Evolutionary conservation across 1,139 yeast species (phyloP).

Genomic region (Debaryomyces udenii): DNA sequence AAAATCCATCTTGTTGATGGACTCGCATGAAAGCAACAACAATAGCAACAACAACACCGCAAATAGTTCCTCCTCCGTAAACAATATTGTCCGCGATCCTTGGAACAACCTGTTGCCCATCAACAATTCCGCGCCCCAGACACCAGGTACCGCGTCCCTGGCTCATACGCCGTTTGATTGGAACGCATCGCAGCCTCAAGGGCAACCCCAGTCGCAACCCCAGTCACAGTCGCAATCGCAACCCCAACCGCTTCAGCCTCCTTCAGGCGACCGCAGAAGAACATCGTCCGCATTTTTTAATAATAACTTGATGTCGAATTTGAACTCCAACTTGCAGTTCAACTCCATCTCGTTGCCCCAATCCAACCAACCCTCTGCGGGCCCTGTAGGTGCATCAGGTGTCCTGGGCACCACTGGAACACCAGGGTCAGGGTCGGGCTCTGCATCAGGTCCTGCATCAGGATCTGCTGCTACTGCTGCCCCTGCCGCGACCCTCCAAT

Average conservation of each 20-base stretch:
- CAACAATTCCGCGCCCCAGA: constrained; percentile 38
- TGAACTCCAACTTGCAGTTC: constrained; percentile 12
- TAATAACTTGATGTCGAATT: constrained; percentile 18
- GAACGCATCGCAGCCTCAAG: constrained; percentile 20
- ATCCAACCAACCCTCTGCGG: constrained; percentile 14
- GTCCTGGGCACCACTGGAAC: constrained; percentile 13
- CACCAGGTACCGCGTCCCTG: constrained; percentile 33
- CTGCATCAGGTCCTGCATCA: constrained; percentile 6
- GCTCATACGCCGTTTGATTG: constrained; percentile 38
- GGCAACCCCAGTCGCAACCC: constrained; percentile 1
- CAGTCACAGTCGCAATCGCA: constrained; percentile 13
- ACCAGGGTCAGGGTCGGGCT: constrained; percentile 14
- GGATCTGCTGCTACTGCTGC: constrained; percentile 9
- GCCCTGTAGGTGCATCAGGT: constrained; percentile 5
- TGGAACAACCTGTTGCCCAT: constrained; percentile 29
- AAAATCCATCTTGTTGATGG: constrained; percentile 58
- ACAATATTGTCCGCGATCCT: constrained; percentile 53
- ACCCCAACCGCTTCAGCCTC: constrained; percentile 13
- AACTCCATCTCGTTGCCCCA: constrained; percentile 9
- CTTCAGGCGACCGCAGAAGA: constrained; percentile 24
- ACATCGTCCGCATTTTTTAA: constrained; percentile 41
- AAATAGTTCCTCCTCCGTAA: constrained; percentile 34
- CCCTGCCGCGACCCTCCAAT: constrained; percentile 7
- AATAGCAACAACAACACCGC: constrained; percentile 42
- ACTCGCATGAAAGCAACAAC: constrained; percentile 36